These are phyloP conservation scores for Lenwebbia sp. DNA, from an alignment of 345 rosid genomes.

Conservation along the genomic window DNA sequence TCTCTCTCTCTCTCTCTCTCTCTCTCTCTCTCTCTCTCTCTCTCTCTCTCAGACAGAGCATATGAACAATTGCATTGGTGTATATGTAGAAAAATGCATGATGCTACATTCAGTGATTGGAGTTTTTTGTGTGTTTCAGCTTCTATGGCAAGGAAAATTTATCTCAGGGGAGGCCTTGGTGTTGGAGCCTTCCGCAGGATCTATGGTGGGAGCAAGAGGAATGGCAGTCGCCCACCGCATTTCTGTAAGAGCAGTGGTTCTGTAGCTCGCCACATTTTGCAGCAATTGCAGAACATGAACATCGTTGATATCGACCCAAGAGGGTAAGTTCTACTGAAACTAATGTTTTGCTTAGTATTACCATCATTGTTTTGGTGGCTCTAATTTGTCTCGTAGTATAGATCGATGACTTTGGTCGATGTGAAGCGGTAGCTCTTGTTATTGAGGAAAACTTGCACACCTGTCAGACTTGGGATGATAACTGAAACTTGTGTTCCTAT, in stretches of 20 bases:
- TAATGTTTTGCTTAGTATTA: background rate
- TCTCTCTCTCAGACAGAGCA: background rate
- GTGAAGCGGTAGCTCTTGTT: background rate
- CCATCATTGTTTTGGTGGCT: background rate
- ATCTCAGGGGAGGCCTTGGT: constrained; percentile 41
- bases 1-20: background rate
- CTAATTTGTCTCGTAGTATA: background rate
- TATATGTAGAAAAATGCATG: background rate
- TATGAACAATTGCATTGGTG: background rate
- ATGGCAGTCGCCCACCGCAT: constrained; percentile 34
- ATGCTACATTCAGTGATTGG: background rate
- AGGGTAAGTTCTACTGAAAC: constrained; percentile 6
- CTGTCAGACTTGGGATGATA: background rate
- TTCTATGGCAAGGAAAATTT: constrained; percentile 39
- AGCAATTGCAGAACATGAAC: constrained; percentile 30
- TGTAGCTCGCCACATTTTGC: constrained; percentile 38
- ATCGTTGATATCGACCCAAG: constrained; percentile 20
- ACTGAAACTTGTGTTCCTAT: background rate
- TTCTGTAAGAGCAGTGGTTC: constrained; percentile 45
- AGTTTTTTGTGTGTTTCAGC: constrained; percentile 8
- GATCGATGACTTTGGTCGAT: background rate
- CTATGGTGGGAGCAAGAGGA: constrained; percentile 39
- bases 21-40: background rate
- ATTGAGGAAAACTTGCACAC: background rate
- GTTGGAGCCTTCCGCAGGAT: constrained; percentile 35